These are phyloP conservation scores for Fusarium sp. DNA, from an alignment of 2,329 filamentous ascomycete species.

Conservation along the genomic window DNA sequence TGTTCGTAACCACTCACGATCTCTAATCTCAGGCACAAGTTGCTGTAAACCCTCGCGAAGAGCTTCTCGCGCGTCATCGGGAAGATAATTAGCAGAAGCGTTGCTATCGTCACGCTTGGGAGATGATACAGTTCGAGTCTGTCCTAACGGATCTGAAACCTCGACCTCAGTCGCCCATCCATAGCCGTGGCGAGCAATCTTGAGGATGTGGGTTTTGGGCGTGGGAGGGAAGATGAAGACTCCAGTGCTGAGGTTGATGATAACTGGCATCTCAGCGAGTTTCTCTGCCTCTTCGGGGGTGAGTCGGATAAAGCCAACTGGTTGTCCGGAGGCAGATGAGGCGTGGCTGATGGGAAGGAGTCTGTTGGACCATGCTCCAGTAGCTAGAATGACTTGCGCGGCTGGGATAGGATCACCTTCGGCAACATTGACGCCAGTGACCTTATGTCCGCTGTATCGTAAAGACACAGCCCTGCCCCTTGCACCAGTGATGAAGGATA, in stretches of 20 bases:
- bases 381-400: slow-evolving; percentile 71
- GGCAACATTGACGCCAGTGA: slow-evolving; percentile 43
- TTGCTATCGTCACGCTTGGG: slow-evolving; percentile 52
- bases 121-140: slow-evolving; percentile 43
- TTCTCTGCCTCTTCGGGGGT: slow-evolving; percentile 65
- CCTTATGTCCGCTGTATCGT: slow-evolving; percentile 14
- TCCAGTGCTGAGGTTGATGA: slow-evolving; percentile 65
- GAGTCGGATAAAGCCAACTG: slow-evolving; percentile 72
- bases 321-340: slow-evolving; percentile 72
- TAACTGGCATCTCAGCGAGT: slow-evolving; percentile 67
- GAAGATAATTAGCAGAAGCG: slow-evolving; percentile 56
- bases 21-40: slow-evolving; percentile 65
- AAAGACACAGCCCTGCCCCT: slow-evolving; percentile 46
- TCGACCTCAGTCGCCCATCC: slow-evolving; percentile 58
- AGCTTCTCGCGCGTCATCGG: slow-evolving; percentile 62
- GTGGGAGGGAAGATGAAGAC: slow-evolving; percentile 67
- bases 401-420: slow-evolving; percentile 60
- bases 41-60: slow-evolving; percentile 63
- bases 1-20: slow-evolving; percentile 61
- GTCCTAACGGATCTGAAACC: slow-evolving; percentile 23
- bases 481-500: slow-evolving; percentile 47
- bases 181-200: slow-evolving; percentile 70
- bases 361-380: slow-evolving; percentile 73
- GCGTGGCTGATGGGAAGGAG: slow-evolving; percentile 69
- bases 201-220: slow-evolving; percentile 61